phyloP scores from a whole-genome alignment of 352 stramenopile species.

The Phytopythium litorale region DNA sequence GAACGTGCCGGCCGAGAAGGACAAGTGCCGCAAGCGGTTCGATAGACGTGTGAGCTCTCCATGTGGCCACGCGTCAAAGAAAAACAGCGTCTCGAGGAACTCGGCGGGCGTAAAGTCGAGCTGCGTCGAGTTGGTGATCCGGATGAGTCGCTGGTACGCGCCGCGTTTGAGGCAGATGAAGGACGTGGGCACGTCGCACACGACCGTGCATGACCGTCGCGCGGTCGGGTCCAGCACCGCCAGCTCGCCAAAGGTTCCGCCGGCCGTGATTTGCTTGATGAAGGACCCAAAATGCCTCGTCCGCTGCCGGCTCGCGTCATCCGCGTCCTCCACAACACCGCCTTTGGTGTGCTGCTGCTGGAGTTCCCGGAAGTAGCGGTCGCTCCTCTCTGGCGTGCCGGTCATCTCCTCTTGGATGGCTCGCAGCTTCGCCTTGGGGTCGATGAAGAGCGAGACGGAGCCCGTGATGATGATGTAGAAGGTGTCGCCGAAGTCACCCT shows the following conservation, averaged over 20 bases:
- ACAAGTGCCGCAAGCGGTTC: conserved; percentile 57
- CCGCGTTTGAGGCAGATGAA: conserved; percentile 84
- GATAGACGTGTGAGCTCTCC: conserved; percentile 66
- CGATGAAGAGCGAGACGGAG: conserved; percentile 73
- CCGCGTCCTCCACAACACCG: conserved; percentile 7
- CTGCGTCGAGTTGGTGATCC: conserved; percentile 75
- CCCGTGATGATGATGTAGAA: conserved; percentile 79
- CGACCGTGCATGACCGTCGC: conserved; percentile 65
- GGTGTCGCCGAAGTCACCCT: conserved; percentile 80
- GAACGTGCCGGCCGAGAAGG: conserved; percentile 62
- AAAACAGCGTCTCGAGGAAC: conserved; percentile 77
- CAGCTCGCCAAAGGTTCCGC: conserved; percentile 77
- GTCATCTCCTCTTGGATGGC: conserved; percentile 17
- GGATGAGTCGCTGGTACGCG: conserved; percentile 79
- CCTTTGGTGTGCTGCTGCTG: conserved; percentile 1
- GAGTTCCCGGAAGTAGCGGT: conserved; percentile 3
- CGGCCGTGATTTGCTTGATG: conserved; percentile 71
- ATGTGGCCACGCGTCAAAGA: conserved; percentile 76
- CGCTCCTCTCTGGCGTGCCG: background rate
- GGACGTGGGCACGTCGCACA: conserved; percentile 64
- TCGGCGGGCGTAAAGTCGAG: conserved; percentile 82
- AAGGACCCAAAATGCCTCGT: conserved; percentile 56
- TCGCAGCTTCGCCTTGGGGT: conserved; percentile 45
- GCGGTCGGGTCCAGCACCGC: conserved; percentile 78
- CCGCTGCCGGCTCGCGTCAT: conserved; percentile 23